Evolutionary conservation across 2,329 filamentous ascomycete species (phyloP).

Genomic region (Ascochyta pisi): DNA sequence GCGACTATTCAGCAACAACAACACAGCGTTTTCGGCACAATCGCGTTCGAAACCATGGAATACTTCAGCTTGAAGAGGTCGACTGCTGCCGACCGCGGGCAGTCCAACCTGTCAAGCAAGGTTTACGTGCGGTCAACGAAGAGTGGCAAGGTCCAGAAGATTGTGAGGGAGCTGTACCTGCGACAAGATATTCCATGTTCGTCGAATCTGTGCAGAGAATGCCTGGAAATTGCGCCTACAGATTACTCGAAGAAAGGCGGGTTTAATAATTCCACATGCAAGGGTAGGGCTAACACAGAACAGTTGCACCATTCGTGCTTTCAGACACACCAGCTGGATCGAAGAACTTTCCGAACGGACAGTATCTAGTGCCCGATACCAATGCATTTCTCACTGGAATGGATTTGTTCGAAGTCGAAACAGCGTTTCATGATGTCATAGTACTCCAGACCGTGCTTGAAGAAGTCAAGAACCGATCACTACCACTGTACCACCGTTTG

Average conservation of each 20-base stretch:
- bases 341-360: slow-evolving; percentile 80
- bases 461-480: slow-evolving; percentile 89
- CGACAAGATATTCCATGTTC: slow-evolving; percentile 97
- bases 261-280: slow-evolving; percentile 15
- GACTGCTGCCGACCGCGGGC: slow-evolving; percentile 59
- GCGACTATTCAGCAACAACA: slow-evolving; percentile 14
- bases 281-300: slow-evolving; percentile 24
- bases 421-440: slow-evolving; percentile 94
- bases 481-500: slow-evolving; percentile 93
- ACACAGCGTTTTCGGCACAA: slow-evolving; percentile 12
- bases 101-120: slow-evolving; percentile 88
- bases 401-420: slow-evolving; percentile 93
- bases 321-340: slow-evolving; percentile 88
- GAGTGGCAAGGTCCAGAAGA: slow-evolving; percentile 97
- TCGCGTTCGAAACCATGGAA: slow-evolving; percentile 33
- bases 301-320: slow-evolving; percentile 83
- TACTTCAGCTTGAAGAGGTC: slow-evolving; percentile 65
- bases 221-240: slow-evolving; percentile 74
- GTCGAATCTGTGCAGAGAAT: slow-evolving; percentile 82
- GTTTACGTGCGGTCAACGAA: slow-evolving; percentile 93
- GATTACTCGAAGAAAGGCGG: slow-evolving; percentile 81
- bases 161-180: slow-evolving; percentile 94
- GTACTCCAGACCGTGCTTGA: slow-evolving; percentile 95
- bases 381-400: slow-evolving; percentile 95
- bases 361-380: slow-evolving; percentile 95